Percentiles rank a stretch among this genome's conserved stretches.
These are phyloP conservation scores for Yueomyces sp. DNA, from an alignment of 805 yeast species.

Conservation along the genomic window DNA sequence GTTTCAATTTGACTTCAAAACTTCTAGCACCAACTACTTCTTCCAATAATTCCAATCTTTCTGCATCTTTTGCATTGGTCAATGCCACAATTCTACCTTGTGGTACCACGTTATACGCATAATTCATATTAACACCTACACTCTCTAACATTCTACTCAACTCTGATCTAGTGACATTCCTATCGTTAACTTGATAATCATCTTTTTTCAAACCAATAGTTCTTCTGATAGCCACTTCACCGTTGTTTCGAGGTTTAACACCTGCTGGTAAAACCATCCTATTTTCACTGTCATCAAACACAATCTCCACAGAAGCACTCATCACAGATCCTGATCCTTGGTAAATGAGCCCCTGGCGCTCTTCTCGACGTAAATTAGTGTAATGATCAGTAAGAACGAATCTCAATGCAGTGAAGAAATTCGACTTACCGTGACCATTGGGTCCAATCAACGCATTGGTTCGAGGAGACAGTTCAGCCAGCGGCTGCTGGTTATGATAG, in stretches of 20 bases:
- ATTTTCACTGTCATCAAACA: constrained; percentile 68
- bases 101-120: constrained; percentile 93
- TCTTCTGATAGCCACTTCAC: constrained; percentile 64
- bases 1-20: constrained; percentile 69
- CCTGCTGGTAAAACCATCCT: constrained; percentile 49
- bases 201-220: constrained; percentile 90
- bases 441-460: constrained; percentile 84
- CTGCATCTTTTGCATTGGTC: constrained; percentile 80
- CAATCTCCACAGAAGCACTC: constrained; percentile 87
- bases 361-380: constrained; percentile 71
- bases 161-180: constrained; percentile 66
- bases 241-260: constrained; percentile 23
- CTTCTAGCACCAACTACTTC: constrained; percentile 93
- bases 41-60: constrained; percentile 63
- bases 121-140: constrained; percentile 83
- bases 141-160: constrained; percentile 71
- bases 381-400: constrained; percentile 87
- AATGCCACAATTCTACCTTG: constrained; percentile 84
- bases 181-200: constrained; percentile 75
- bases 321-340: constrained; percentile 84
- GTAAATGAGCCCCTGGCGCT: constrained; percentile 74
- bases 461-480: constrained; percentile 65
- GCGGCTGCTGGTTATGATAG: constrained; percentile 67
- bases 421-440: constrained; percentile 95
- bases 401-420: constrained; percentile 87